Conservation (phyloP, 1,284 basidiomycete species). For the Veloporphyrellus conicus region DNA sequence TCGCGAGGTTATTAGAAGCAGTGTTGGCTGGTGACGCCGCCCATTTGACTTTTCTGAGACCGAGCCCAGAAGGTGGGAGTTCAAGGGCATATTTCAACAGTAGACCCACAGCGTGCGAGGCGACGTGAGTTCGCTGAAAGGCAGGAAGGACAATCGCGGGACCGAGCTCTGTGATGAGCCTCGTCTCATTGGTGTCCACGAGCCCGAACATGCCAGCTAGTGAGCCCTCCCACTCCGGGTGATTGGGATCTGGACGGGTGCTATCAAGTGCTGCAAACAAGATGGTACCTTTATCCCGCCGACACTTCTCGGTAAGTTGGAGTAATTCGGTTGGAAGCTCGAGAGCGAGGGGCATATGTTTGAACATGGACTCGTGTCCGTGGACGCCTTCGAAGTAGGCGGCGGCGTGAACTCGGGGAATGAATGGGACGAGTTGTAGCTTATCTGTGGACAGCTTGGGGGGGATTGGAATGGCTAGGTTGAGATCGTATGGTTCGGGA, state of each 20-base stretch:
- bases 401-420: slow-evolving; percentile 20
- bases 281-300: slow-evolving; percentile 11
- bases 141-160: slow-evolving; percentile 48
- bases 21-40: slow-evolving; percentile 49
- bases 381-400: slow-evolving; percentile 17
- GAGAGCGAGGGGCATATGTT: slow-evolving; percentile 14
- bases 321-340: slow-evolving; percentile 18
- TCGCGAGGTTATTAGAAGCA: slow-evolving; percentile 48
- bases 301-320: slow-evolving; percentile 9
- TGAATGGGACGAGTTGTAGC: slow-evolving; percentile 23
- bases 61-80: slow-evolving; percentile 44
- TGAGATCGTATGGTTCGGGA: slow-evolving; percentile 26
- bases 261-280: slow-evolving; percentile 52
- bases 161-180: slow-evolving; percentile 50
- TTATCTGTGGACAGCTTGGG: slow-evolving; percentile 13
- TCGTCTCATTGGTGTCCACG: neutral
- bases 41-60: slow-evolving; percentile 64
- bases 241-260: slow-evolving; percentile 23
- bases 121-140: slow-evolving; percentile 64
- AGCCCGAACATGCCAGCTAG: slow-evolving; percentile 20
- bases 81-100: slow-evolving; percentile 57
- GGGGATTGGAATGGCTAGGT: slow-evolving; percentile 18
- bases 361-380: slow-evolving; percentile 23
- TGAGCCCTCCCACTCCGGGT: slow-evolving; percentile 23
- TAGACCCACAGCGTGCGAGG: slow-evolving; percentile 57